Base-by-base conservation (phyloP, 257 asterid species). In the Gentiana straminea region DNA sequence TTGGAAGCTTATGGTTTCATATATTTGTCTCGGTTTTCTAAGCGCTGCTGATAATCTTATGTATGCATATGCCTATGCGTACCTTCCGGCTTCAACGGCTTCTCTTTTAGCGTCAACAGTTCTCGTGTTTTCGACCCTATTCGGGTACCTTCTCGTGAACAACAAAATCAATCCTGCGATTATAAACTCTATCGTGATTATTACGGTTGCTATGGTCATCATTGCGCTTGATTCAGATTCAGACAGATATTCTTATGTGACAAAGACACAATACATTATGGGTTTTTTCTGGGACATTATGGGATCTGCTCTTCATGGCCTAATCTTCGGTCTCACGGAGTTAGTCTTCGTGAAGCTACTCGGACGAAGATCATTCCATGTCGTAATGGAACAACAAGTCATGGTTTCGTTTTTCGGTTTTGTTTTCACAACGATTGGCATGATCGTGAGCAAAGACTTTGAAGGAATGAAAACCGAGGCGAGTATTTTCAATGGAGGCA, bases 41-140 rank as follows among this genome's bases (percentile, higher is more conserved):
- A 69, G 71, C 37, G 94, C 91, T 50, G 95, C 82, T 1, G 97
- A 90, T 55, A 86, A 90, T 57, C 94, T 90, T 69, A 70, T 90
- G 94, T 90, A 86, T 38, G 95, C 97, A 2, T 90, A 90, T 38
- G 97, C 94, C 32, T 86, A 90, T 1, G 97, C 97, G 0, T 84
- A 90, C 64, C 56, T 90, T 47, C 97, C 97, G 0, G 95, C 97
- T 33, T 90, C 97, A 3, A 90, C 97, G 0, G 97, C 97, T 51
- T 78, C 97, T 53, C 85, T 90, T 12, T 36, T 90, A 54, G 94
- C 95, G 54, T 82, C 97, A 2, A 70, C 91, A 2, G 73, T 88
- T 24, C 72, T 90, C 60, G 81, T 84, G 33, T 90, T 90, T 51
- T 80, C 94, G 1, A 74, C 95, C 1, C 65, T 90, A 37, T 90